Base-by-base conservation (phyloP, 352 stramenopile species). In the Thraustochytrium striatum region DNA sequence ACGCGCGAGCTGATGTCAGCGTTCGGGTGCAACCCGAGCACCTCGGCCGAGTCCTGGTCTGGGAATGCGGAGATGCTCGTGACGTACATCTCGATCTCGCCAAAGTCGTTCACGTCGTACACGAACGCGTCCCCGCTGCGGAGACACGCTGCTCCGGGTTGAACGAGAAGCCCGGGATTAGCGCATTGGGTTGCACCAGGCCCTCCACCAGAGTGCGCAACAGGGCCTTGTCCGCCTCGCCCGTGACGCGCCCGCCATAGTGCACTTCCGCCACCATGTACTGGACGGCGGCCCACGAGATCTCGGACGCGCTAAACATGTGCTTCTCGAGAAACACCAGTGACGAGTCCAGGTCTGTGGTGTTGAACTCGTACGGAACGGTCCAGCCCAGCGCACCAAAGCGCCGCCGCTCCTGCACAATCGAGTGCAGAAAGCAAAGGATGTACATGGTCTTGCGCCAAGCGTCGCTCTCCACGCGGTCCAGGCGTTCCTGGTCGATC, bases 341-440 rank as follows among this genome's bases (percentile, higher is more conserved):
- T 78, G 93, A 98, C 9, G 95, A 95, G n/a, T 95, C 96, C 39
- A 99, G 86, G 69, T 99, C 96, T 32, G 94, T 93, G 70, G 97
- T 97, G 87, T 98, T 99, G 88, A 98, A 99, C 84, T 99, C 94
- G 87, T 99, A 99, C 30, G 94, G 95, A 62, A 98, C 98, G 39
- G 93, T 94, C 95, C 95, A 99, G 28, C 96, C 96, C 3, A 99
- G 87, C 1, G 95, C 91, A 0, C 96, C 95, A 83, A 98, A 98
- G 84, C 98, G 98, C 61, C 97, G 95, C 58, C 96, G 93, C 85
- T 99, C 96, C 75, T 98, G 97, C 38, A 98, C 94, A 55, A 98
- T 87, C 75, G 93, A 97, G 87, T 99, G 96, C 68, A 99, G 84
- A 83, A 99, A 99, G 82, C 93, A 98, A 36, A 99, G 85, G 41